Evolutionary conservation across 2,329 filamentous ascomycete genomes (phyloP).

Genomic region (Raffaelea arxii): DNA sequence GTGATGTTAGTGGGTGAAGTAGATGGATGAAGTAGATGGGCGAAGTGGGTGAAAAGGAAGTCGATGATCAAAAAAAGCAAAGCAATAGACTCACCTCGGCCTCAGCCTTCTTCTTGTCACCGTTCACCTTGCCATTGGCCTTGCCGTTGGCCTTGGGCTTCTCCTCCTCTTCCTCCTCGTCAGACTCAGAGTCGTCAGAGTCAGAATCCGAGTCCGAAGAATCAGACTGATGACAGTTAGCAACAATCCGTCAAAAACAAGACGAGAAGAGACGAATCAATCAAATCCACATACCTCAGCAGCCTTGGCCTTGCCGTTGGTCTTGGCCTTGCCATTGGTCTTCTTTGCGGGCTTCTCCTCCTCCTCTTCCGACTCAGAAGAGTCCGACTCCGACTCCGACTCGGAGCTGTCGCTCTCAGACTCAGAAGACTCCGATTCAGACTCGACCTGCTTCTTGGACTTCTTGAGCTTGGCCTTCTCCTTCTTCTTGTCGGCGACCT

Average conservation of each 20-base stretch:
- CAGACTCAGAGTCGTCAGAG: slow-evolving; percentile 13
- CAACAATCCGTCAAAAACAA: no score
- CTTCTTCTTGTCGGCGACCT: slow-evolving; percentile 54
- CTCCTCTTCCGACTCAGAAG: slow-evolving; percentile 22
- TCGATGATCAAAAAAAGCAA: no score
- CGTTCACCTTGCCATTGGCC: slow-evolving; percentile 16
- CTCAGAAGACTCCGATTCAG: slow-evolving; percentile 21
- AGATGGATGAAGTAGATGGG: no score
- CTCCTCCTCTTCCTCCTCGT: slow-evolving; percentile 16
- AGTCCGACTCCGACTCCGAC: slow-evolving; percentile 22
- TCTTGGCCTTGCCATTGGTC: slow-evolving; percentile 20
- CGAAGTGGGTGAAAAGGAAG: no score
- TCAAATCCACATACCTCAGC: no score
- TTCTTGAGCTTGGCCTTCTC: slow-evolving; percentile 41
- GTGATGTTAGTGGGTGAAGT: no score
- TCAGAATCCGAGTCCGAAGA: slow-evolving; percentile 19
- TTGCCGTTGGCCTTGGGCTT: slow-evolving; percentile 21
- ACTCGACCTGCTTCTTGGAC: slow-evolving; percentile 28
- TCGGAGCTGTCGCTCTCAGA: slow-evolving; percentile 19
- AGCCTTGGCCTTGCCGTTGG: slow-evolving; percentile 5
- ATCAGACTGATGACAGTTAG: no score
- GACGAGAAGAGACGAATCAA: no score
- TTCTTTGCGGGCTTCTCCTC: slow-evolving; percentile 19
- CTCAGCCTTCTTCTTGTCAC: slow-evolving; percentile 10
- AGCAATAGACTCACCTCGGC: no score